Conservation (phyloP, 805 yeast genomes). For the Kuraishia hungarica region DNA sequence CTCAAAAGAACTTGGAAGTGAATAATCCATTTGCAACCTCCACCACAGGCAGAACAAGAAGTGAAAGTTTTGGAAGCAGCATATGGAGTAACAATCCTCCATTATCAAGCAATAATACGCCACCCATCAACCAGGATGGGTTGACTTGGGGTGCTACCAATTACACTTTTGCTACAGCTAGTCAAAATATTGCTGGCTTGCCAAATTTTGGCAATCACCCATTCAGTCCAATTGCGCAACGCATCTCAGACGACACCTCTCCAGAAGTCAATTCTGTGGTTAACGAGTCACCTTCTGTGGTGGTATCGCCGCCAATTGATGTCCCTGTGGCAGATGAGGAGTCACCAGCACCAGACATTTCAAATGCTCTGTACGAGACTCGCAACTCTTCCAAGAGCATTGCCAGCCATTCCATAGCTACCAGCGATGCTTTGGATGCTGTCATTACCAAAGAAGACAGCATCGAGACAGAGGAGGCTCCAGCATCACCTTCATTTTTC, state of each 20-base stretch:
- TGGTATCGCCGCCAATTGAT: not conserved
- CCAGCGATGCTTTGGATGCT: not conserved
- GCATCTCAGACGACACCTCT: not conserved
- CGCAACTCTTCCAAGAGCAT: not conserved
- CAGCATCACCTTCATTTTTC: slow-evolving; percentile 29
- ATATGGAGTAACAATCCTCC: slow-evolving; percentile 19
- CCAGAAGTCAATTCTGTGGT: not conserved
- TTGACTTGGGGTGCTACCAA: not conserved
- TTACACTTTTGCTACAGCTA: not conserved
- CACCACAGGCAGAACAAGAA: slow-evolving; percentile 15
- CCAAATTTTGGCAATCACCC: not conserved
- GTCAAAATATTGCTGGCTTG: not conserved
- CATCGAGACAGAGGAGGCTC: slow-evolving; percentile 4
- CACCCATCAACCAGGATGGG: not conserved
- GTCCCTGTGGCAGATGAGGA: not conserved
- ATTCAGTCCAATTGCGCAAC: not conserved
- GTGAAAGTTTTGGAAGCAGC: slow-evolving; percentile 26
- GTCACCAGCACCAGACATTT: not conserved
- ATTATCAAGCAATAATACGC: not conserved
- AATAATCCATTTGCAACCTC: slow-evolving; percentile 1
- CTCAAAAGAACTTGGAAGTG: slow-evolving; percentile 8
- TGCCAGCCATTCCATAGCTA: not conserved
- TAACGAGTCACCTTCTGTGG: not conserved
- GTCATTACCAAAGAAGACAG: not conserved
- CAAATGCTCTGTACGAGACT: not conserved